Conservation (phyloP, 257 asterid species). For the Scutellaria baicalensis region DNA sequence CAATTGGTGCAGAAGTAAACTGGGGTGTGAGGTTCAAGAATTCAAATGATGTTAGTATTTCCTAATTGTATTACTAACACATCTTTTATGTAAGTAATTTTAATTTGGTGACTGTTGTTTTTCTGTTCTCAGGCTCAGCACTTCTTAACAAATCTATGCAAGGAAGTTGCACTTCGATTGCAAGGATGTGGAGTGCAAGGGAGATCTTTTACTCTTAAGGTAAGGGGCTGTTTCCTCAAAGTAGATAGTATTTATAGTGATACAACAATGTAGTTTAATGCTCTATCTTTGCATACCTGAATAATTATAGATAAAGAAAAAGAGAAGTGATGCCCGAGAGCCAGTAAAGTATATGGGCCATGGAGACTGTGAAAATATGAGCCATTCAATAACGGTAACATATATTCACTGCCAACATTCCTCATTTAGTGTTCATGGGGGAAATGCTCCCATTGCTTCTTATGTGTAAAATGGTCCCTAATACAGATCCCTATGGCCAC, state of each 20-base stretch:
- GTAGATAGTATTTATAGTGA: neutral
- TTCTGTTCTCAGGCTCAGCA: constrained; percentile 49
- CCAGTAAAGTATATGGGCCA: constrained; percentile 90
- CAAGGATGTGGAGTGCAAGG: constrained; percentile 83
- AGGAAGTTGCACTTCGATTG: constrained; percentile 88
- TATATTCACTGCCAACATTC: constrained; percentile 9
- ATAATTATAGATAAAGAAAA: constrained; percentile 71
- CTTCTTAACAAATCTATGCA: constrained; percentile 61
- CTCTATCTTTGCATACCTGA: neutral
- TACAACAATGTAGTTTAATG: neutral
- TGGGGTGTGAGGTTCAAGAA: constrained; percentile 98
- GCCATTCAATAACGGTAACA: constrained; percentile 81
- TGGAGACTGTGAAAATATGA: constrained; percentile 89
- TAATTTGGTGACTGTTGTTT: constrained; percentile 8
- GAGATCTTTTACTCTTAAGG: constrained; percentile 88
- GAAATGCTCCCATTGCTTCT: neutral
- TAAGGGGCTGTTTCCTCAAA: constrained; percentile 14
- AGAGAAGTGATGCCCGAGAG: constrained; percentile 75
- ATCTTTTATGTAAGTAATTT: constrained; percentile 3
- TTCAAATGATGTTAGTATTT: constrained; percentile 58
- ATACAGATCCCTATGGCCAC: constrained; percentile 81
- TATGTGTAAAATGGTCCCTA: constrained; percentile 10
- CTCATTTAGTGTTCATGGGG: neutral
- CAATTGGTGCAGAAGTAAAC: constrained; percentile 92
- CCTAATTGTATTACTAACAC: neutral